Conservation (phyloP, 2,329 filamentous ascomycete species). For the Sclerotinia spermophila region DNA sequence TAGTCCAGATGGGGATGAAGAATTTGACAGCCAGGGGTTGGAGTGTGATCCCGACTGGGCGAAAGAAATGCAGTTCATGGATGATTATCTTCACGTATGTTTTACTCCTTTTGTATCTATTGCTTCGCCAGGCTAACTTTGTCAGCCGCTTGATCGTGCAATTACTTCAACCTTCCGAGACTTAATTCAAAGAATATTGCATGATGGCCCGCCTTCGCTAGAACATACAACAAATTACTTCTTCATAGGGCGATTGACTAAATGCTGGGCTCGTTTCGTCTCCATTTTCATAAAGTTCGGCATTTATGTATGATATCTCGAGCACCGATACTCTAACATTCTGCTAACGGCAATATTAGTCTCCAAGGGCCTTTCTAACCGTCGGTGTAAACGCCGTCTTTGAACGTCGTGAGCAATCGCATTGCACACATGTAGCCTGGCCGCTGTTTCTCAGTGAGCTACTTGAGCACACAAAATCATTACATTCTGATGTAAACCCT, state of each 20-base stretch:
- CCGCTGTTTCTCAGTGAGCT: conserved; percentile 51
- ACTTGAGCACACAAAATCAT: conserved; percentile 43
- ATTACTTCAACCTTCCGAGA: conserved; percentile 22
- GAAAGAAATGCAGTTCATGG: conserved; percentile 27
- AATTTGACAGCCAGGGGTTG: conserved; percentile 31
- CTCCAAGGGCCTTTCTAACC: conserved; percentile 19
- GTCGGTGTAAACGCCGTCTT: conserved; percentile 32
- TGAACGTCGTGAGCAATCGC: conserved; percentile 45
- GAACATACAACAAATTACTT: neutral
- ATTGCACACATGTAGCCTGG: conserved; percentile 45
- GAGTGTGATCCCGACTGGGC: conserved; percentile 25
- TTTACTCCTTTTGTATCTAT: neutral
- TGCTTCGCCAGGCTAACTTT: conserved; percentile 18
- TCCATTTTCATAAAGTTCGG: conserved; percentile 25
- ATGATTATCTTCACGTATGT: conserved; percentile 28
- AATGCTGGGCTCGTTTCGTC: conserved; percentile 2
- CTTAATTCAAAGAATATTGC: conserved; percentile 22
- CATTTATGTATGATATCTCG: conserved; percentile 22
- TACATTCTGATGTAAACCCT: conserved; percentile 39
- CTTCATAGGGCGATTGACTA: conserved; percentile 20
- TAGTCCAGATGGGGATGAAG: conserved; percentile 26
- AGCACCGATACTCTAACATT: conserved; percentile 42
- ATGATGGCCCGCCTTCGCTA: conserved; percentile 11
- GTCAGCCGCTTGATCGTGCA: conserved; percentile 27
- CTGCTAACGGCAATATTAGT: conserved; percentile 42